Evolutionary conservation across 2,329 filamentous ascomycete species (phyloP), one percentile per base, ranked within the genome.

Genomic region (Diaporthe amygdali): DNA sequence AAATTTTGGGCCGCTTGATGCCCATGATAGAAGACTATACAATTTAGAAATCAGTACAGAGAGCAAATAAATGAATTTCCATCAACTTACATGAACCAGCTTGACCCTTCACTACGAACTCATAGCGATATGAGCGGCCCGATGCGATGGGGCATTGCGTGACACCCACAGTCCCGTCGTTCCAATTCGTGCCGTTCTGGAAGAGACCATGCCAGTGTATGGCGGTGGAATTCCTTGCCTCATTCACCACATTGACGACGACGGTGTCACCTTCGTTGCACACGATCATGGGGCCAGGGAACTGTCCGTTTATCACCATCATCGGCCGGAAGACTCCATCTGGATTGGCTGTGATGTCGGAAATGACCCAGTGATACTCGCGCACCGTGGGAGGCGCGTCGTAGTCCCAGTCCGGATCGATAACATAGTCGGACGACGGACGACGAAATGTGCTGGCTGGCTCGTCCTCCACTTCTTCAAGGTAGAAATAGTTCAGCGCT

Each of bases 201-300:
- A 90, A 94, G 73, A 96, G 86, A 20, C 93, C 93, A 75, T 96
- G 93, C 79, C 93, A 95, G 78, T 96, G 93, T 6, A 95, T 84
- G 46, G 87, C 88, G 10, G 91, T 92, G 15, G 86, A 88, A 74
- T 94, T 93, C 15, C 84, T 83, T 0, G 92, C 88, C 27, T 87
- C 85, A 75, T 96, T 96, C 74, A 89, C 82, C 64, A 94, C 85
- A 39, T 93, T 89, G 52, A 95, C 89, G 4, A 94, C 79, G 10
- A 96, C 80, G 1, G 87, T 89, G 75, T 96, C 94, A 25, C 92
- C 93, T 74, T 93, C 90, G 74, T 93, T 94, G 73, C 90, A 89
- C 74, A 93, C 89, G 55, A 96, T 89, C 54, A 93, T 80, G 7
- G 93, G 93, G 0, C 93, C 87, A 0, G 94, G 94, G 80, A 93